Conservation (phyloP, 345 rosid species). For the Corymbia maculata region DNA sequence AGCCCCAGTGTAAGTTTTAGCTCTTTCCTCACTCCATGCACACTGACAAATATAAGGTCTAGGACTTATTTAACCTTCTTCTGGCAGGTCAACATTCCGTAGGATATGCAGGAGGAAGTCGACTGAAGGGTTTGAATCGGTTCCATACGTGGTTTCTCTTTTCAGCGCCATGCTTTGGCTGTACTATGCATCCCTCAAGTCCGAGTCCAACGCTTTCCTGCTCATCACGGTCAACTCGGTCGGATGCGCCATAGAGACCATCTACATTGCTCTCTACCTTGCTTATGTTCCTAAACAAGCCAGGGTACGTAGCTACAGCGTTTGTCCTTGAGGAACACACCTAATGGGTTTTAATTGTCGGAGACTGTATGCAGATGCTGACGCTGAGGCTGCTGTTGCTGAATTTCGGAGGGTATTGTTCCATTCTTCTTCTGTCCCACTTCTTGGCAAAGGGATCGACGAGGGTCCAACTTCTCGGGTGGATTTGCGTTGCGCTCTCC, state of each 20-base stretch:
- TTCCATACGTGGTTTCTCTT: constrained; percentile 50
- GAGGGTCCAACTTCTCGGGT: constrained; percentile 49
- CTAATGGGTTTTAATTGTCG: background rate
- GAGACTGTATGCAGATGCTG: constrained; percentile 29
- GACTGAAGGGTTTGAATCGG: constrained; percentile 55
- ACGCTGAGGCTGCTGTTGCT: constrained; percentile 44
- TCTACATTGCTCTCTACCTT: constrained; percentile 51
- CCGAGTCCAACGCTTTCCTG: constrained; percentile 33
- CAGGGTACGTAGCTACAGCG: constrained; percentile 20
- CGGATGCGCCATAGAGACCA: constrained; percentile 62
- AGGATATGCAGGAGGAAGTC: constrained; percentile 48
- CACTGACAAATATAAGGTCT: background rate
- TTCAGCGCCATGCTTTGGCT: constrained; percentile 56
- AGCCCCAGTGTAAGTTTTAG: constrained; percentile 55
- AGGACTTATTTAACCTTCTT: background rate
- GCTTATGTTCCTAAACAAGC: constrained; percentile 47
- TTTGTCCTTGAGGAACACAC: background rate
- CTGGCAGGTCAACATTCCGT: constrained; percentile 43
- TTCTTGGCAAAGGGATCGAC: constrained; percentile 9
- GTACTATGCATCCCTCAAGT: constrained; percentile 48
- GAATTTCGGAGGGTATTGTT: constrained; percentile 50
- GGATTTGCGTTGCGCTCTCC: constrained; percentile 71
- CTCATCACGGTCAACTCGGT: constrained; percentile 77
- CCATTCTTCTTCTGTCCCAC: constrained; percentile 31
- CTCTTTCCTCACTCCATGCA: background rate